Evolutionary conservation across 2,329 filamentous ascomycete genomes (phyloP).

Genomic region (Trichoderma asperellum): DNA sequence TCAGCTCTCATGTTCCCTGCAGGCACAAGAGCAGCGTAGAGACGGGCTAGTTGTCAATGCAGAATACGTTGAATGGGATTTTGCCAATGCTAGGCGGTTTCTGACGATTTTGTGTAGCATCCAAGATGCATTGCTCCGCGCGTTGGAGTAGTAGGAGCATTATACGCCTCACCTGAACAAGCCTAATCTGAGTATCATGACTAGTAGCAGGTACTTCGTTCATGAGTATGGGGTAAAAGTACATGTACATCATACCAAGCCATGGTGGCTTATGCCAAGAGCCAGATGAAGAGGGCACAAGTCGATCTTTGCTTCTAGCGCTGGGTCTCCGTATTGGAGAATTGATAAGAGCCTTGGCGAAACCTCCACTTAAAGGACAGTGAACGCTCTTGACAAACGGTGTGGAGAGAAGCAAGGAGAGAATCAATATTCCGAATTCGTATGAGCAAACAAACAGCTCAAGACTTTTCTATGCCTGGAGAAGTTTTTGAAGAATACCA

Average conservation of each 20-base stretch:
- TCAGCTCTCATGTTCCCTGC: not conserved
- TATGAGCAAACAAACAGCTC: not conserved
- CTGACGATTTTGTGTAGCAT: conserved; percentile 4
- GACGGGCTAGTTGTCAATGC: conserved; percentile 3
- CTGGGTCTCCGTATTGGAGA: not conserved
- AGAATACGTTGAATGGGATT: not conserved
- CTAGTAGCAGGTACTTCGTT: not conserved
- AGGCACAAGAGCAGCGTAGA: not conserved
- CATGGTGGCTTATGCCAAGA: conserved; percentile 19
- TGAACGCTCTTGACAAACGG: not conserved
- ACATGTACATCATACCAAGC: not conserved
- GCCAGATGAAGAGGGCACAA: not conserved
- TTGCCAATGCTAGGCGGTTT: not conserved
- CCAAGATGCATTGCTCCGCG: not conserved
- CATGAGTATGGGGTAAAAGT: not conserved
- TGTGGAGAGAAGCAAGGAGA: not conserved
- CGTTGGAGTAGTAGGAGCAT: not conserved
- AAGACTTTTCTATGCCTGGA: not conserved
- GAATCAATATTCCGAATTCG: not conserved
- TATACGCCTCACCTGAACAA: not conserved
- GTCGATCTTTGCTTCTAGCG: not conserved
- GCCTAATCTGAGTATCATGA: not conserved
- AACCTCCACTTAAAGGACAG: not conserved
- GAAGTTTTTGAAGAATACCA: not conserved
- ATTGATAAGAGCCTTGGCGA: conserved; percentile 22